Percentiles rank a stretch among this genome's conserved stretches.
phyloP scores from a whole-genome alignment of 495 filamentous ascomycete genomes.

The Haplographium delicatum region DNA sequence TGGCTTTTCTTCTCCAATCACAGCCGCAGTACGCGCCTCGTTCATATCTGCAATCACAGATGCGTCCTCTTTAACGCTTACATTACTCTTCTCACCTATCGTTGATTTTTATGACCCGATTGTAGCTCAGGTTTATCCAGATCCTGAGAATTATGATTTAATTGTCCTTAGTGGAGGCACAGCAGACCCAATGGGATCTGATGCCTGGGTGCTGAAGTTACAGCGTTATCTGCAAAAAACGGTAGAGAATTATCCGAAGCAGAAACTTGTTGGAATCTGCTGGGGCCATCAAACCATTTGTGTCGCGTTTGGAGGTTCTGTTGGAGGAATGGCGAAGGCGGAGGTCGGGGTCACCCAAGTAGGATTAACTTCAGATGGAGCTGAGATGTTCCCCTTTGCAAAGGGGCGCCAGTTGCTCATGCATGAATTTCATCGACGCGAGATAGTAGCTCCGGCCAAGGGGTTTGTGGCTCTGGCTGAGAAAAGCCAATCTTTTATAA shows the following conservation, averaged over 20 bases:
- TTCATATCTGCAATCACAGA: conserved; percentile 34
- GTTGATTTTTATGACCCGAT: conserved; percentile 28
- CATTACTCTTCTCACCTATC: conserved; percentile 27
- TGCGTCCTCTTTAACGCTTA: conserved; percentile 24
- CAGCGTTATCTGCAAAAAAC: conserved; percentile 36
- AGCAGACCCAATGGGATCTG: conserved; percentile 37
- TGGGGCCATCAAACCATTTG: conserved; percentile 46
- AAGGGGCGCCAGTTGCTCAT: conserved; percentile 20
- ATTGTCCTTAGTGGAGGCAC: conserved; percentile 44
- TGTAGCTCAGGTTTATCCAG: conserved; percentile 27
- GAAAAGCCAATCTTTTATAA: conserved; percentile 37
- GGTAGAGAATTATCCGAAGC: conserved; percentile 30
- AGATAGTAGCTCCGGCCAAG: conserved; percentile 27
- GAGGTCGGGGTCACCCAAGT: conserved; percentile 23
- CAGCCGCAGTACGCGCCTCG: conserved; percentile 34
- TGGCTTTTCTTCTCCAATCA: conserved; percentile 35
- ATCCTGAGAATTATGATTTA: conserved; percentile 39
- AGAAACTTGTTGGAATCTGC: conserved; percentile 42
- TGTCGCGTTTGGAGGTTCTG: conserved; percentile 35
- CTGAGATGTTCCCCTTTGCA: conserved; percentile 11
- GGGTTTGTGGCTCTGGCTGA: conserved; percentile 33
- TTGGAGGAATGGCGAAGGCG: conserved; percentile 34
- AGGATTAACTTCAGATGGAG: conserved; percentile 2
- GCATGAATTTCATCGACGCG: conserved; percentile 43
- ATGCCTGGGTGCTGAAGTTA: conserved; percentile 40